A percentile compares a stretch with the other conserved stretches of the same genome.
These are phyloP conservation scores for Rhododendron vialii DNA, from an alignment of 148 eudicot genomes.

Conservation along the genomic window DNA sequence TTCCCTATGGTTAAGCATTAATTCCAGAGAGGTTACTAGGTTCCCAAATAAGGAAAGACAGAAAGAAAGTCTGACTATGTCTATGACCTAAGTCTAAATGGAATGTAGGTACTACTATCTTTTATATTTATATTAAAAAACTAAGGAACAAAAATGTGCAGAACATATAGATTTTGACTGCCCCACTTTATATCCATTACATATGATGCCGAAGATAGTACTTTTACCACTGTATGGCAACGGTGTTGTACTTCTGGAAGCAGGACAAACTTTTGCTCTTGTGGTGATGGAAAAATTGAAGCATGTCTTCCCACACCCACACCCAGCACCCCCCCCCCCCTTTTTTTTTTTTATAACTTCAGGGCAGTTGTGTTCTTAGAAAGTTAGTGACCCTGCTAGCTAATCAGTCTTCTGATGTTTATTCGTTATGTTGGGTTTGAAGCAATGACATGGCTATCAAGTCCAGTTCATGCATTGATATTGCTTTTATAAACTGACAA, in stretches of 20 bases:
- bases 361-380: not conserved
- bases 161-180: not conserved
- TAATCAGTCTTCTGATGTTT: not conserved
- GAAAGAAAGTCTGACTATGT: not conserved
- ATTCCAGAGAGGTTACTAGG: not conserved
- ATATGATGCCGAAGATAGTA: not conserved
- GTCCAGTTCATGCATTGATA: not conserved
- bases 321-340: no score
- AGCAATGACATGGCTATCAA: not conserved
- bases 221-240: not conserved
- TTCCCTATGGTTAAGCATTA: constrained; percentile 3
- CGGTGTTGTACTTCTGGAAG: not conserved
- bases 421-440: not conserved
- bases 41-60: not conserved
- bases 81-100: not conserved
- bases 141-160: not conserved
- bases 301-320: not conserved
- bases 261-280: not conserved
- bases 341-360: not conserved
- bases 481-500: not conserved
- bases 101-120: not conserved
- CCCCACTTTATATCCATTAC: not conserved
- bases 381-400: not conserved
- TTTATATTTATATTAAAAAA: not conserved
- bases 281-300: not conserved